Conservation (phyloP, 371 early-diverging fungal genomes). For the Mucor velutinosus region DNA sequence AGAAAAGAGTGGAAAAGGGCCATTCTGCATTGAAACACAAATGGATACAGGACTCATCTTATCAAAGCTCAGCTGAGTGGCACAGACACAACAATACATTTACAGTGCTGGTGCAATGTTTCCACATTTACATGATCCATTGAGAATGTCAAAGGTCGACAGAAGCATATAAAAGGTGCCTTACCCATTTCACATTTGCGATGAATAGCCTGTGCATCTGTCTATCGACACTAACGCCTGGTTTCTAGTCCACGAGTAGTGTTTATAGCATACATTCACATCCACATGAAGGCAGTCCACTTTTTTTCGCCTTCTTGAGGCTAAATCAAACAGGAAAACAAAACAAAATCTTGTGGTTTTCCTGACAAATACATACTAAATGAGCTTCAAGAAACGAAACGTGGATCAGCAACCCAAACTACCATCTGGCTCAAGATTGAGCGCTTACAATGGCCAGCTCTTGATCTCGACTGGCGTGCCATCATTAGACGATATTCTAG, state of each 20-base stretch:
- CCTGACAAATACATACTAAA: constrained; percentile 17
- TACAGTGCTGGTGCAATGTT: neutral
- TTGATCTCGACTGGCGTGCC: constrained; percentile 88
- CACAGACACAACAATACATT: neutral
- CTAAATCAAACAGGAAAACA: neutral
- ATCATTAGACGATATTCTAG: constrained; percentile 85
- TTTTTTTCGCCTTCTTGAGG: neutral
- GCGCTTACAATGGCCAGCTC: constrained; percentile 79
- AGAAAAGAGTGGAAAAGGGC: neutral
- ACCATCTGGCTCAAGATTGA: constrained; percentile 78
- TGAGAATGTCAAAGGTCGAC: neutral
- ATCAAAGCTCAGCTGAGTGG: neutral
- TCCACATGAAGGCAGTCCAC: neutral
- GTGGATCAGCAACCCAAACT: constrained; percentile 65
- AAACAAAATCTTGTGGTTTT: neutral
- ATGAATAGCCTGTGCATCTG: neutral
- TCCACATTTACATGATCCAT: neutral
- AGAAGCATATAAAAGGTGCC: neutral
- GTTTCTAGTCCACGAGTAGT: neutral
- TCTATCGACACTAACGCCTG: neutral
- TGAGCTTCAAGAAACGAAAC: constrained; percentile 73
- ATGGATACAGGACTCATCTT: neutral
- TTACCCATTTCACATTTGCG: too few relatives aligned
- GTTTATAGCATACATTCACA: neutral
- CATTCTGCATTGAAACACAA: neutral